phyloP scores from a whole-genome alignment of 75 land plant species.

The Selaginella tamariscina region DNA sequence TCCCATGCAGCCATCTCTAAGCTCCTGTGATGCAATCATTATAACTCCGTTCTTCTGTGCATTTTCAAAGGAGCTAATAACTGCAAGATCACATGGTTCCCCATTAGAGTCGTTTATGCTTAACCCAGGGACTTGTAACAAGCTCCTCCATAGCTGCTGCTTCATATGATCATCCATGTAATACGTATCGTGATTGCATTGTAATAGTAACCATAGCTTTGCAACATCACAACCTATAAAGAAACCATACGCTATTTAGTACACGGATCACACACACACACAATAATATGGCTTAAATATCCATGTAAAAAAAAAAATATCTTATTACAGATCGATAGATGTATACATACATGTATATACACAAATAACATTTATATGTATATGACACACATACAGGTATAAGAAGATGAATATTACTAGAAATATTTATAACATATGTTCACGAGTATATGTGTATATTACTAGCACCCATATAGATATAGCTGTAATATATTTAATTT shows the following conservation, averaged over 20 bases:
- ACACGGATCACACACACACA: not conserved
- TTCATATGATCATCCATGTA: slow-evolving; percentile 34
- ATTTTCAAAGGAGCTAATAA: slow-evolving; percentile 33
- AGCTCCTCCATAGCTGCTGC: slow-evolving; percentile 36
- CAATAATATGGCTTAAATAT: no score
- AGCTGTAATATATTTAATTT: no score
- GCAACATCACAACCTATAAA: slow-evolving; percentile 33
- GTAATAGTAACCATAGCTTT: slow-evolving; percentile 44
- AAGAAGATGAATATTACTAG: no score
- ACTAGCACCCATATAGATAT: no score
- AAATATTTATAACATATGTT: no score
- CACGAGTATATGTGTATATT: no score
- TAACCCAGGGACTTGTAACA: slow-evolving; percentile 41
- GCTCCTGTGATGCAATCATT: slow-evolving; percentile 46
- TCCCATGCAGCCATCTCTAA: slow-evolving; percentile 69
- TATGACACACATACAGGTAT: no score
- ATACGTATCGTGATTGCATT: slow-evolving; percentile 18
- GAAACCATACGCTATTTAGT: not conserved
- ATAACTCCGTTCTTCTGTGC: slow-evolving; percentile 38
- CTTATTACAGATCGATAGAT: no score
- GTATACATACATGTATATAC: no score
- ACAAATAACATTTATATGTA: no score
- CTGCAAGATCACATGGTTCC: not conserved
- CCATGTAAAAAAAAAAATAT: no score
- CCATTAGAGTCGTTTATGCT: slow-evolving; percentile 16